These are phyloP conservation scores for Rhizophora mangle DNA, from an alignment of 345 rosid species.

Conservation along the genomic window DNA sequence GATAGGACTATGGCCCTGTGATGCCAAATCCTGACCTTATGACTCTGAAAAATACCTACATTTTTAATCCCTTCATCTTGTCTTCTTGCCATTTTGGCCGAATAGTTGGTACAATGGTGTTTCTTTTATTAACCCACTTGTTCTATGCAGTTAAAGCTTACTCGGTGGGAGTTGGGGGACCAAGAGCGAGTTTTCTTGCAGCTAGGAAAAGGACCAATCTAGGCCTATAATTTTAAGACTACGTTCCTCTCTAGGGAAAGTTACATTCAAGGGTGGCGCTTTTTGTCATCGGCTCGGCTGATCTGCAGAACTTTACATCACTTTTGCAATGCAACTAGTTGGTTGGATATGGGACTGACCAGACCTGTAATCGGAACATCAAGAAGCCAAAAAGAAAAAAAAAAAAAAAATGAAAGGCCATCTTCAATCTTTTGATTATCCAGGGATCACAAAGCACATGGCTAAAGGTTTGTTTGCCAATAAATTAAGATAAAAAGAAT, in stretches of 20 bases:
- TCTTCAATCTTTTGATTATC: neutral
- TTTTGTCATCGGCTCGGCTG: neutral
- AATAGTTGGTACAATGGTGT: neutral
- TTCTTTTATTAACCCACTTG: constrained; percentile 5
- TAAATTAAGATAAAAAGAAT: neutral
- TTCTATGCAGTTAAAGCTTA: neutral
- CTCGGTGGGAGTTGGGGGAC: neutral
- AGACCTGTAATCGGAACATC: neutral
- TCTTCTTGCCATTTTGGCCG: neutral
- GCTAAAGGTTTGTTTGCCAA: neutral
- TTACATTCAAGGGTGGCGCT: neutral
- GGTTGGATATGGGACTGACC: neutral
- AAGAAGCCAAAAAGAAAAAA: neutral
- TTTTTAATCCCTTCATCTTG: neutral
- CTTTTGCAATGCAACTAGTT: neutral
- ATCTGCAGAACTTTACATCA: neutral
- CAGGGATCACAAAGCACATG: neutral
- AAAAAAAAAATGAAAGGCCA: neutral
- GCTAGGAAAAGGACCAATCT: constrained; percentile 2
- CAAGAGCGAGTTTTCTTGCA: neutral
- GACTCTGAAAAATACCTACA: neutral
- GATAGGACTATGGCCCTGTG: neutral
- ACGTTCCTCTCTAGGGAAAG: neutral
- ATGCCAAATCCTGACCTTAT: neutral
- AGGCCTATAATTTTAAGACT: neutral